These are phyloP conservation scores for Sphagnum fallax DNA, from an alignment of 228 moss, liverwort and hornwort genomes.

Conservation along the genomic window DNA sequence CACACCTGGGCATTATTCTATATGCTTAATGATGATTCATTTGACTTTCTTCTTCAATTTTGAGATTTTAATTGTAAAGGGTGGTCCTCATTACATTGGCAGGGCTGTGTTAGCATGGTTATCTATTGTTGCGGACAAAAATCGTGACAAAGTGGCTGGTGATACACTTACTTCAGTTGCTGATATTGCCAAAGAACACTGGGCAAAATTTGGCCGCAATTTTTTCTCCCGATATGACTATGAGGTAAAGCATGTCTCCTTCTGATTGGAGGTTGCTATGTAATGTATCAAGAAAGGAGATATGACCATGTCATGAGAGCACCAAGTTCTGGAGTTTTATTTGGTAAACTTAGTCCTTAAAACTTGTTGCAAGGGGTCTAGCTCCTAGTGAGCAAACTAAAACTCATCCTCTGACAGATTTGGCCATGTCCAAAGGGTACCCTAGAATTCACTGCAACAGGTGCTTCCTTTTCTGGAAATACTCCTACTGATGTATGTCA, in stretches of 20 bases:
- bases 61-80: background rate
- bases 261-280: too few relatives aligned
- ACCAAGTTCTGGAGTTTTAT: too few relatives aligned
- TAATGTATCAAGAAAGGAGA: too few relatives aligned
- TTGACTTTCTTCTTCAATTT: background rate
- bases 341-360: too few relatives aligned
- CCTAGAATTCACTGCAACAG: background rate
- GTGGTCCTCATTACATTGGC: background rate
- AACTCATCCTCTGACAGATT: too few relatives aligned
- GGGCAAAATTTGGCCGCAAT: slow-evolving; percentile 79
- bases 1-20: background rate
- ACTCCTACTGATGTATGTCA: too few relatives aligned
- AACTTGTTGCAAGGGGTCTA: too few relatives aligned
- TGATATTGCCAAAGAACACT: slow-evolving; percentile 73
- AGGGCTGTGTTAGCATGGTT: slow-evolving; percentile 89
- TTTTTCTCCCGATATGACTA: slow-evolving; percentile 93
- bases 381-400: too few relatives aligned
- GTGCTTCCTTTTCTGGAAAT: too few relatives aligned
- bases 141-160: slow-evolving; percentile 37
- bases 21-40: background rate
- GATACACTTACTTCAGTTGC: slow-evolving; percentile 59
- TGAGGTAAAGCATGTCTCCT: slow-evolving; percentile 22
- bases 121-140: slow-evolving; percentile 75
- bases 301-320: too few relatives aligned
- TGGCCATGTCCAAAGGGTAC: background rate